Percentiles rank a stretch among this genome's conserved stretches.
Evolutionary conservation across 2,329 filamentous ascomycete species (phyloP).

Genomic region (Aspergillus amoenus): DNA sequence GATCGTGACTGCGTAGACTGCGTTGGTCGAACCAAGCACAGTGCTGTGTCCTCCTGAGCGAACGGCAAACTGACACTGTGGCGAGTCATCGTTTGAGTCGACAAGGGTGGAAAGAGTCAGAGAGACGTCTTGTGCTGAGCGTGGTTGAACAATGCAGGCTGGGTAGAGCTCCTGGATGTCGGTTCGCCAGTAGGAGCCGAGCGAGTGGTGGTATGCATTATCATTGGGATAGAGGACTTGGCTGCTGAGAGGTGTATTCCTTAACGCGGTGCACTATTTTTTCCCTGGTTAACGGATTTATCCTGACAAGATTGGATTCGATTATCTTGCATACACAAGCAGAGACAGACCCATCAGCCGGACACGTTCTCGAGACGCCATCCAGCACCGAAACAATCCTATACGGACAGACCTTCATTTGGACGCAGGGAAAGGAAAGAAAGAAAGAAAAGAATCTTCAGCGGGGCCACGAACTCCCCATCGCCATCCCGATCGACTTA

Average conservation of each 20-base stretch:
- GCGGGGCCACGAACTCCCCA: neutral
- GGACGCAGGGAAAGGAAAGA: neutral
- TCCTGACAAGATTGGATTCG: neutral
- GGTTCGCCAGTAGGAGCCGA: neutral
- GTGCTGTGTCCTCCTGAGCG: neutral
- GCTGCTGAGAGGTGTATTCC: neutral
- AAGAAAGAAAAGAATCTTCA: no score
- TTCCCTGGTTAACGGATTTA: no score
- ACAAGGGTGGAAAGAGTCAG: neutral
- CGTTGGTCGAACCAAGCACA: neutral
- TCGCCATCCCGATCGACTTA: neutral
- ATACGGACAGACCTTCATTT: slow-evolving; percentile 1
- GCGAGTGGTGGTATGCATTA: neutral
- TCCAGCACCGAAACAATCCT: neutral
- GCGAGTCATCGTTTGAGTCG: neutral
- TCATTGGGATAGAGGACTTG: neutral
- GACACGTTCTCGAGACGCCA: neutral
- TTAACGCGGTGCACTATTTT: neutral
- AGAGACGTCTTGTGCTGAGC: neutral
- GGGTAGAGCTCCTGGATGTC: neutral
- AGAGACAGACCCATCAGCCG: neutral
- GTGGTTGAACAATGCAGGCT: neutral
- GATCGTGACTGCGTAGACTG: neutral
- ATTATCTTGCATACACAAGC: neutral
- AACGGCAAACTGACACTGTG: neutral